phyloP scores from a whole-genome alignment of 192 early-diverging fungal genomes.

The Coemansia sp. region DNA sequence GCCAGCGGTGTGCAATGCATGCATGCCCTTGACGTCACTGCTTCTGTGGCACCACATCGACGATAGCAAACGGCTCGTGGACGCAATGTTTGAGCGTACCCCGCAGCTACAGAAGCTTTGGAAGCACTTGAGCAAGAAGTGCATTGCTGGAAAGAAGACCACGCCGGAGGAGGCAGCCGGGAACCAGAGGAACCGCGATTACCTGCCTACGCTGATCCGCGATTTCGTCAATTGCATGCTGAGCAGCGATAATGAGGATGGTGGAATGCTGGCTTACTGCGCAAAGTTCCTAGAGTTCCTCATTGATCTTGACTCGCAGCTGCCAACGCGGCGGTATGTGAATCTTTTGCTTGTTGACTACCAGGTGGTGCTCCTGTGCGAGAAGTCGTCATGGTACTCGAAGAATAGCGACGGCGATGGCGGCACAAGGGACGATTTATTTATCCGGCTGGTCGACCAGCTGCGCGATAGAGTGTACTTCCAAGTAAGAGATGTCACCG shows the following conservation, averaged over 20 bases:
- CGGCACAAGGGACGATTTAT: slow-evolving; percentile 31
- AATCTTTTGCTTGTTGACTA: slow-evolving; percentile 80
- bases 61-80: slow-evolving; percentile 47
- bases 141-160: slow-evolving; percentile 15
- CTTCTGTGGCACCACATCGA: slow-evolving; percentile 75
- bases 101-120: slow-evolving; percentile 70
- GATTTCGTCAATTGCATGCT: slow-evolving; percentile 58
- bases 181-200: slow-evolving; percentile 61
- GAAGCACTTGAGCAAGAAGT: slow-evolving; percentile 64
- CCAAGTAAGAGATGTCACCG: slow-evolving; percentile 82
- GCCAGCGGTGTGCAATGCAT: slow-evolving; percentile 70
- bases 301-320: slow-evolving; percentile 84
- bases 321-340: slow-evolving; percentile 91
- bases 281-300: slow-evolving; percentile 83
- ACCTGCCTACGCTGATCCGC: slow-evolving; percentile 70
- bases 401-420: not conserved
- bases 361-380: slow-evolving; percentile 60
- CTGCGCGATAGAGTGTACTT: slow-evolving; percentile 65
- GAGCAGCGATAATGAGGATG: not conserved
- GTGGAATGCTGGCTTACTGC: slow-evolving; percentile 56
- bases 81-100: slow-evolving; percentile 62
- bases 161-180: slow-evolving; percentile 56
- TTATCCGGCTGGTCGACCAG: slow-evolving; percentile 69
- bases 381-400: slow-evolving; percentile 9
- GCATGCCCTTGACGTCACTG: slow-evolving; percentile 74